Evolutionary conservation across 768 basidiomycete genomes (phyloP).

Genomic region (Suillus occidentalis): DNA sequence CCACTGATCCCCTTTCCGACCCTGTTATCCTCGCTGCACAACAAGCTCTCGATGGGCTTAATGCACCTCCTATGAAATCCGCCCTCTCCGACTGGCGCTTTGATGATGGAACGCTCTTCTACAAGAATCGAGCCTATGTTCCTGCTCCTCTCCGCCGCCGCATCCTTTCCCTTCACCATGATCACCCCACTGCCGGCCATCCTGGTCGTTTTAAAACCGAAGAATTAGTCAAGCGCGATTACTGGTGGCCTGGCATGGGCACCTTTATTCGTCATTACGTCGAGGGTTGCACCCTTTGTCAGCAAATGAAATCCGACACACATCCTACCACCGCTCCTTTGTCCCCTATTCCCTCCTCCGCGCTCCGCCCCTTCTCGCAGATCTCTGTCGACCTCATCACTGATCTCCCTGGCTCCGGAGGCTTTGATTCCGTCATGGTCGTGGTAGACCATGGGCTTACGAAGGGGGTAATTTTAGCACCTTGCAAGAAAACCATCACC

Average conservation of each 20-base stretch:
- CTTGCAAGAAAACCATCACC: constrained; percentile 14
- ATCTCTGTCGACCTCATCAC: neutral
- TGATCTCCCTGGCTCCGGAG: neutral
- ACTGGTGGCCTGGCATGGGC: neutral
- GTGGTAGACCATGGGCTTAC: constrained; percentile 23
- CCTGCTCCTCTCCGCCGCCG: too few species aligned
- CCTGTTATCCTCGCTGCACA: neutral
- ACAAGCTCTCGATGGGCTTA: neutral
- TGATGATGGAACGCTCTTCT: neutral
- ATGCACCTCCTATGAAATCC: neutral
- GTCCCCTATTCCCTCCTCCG: neutral
- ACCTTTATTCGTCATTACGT: neutral
- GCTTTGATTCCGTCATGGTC: constrained; percentile 21
- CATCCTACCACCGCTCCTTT: neutral
- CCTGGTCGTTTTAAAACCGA: neutral
- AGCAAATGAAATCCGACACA: neutral
- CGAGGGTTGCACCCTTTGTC: too few species aligned
- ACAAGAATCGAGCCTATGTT: too few species aligned
- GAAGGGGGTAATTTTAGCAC: constrained; percentile 31
- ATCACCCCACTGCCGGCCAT: too few species aligned
- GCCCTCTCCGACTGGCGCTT: neutral
- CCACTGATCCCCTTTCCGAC: neutral
- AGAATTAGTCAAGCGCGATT: neutral
- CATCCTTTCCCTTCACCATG: too few species aligned
- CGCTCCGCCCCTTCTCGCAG: neutral